Percentiles rank a stretch among this genome's conserved stretches.
Conservation (phyloP, 208 protist genomes). For the Naegleria gruberi region DNA sequence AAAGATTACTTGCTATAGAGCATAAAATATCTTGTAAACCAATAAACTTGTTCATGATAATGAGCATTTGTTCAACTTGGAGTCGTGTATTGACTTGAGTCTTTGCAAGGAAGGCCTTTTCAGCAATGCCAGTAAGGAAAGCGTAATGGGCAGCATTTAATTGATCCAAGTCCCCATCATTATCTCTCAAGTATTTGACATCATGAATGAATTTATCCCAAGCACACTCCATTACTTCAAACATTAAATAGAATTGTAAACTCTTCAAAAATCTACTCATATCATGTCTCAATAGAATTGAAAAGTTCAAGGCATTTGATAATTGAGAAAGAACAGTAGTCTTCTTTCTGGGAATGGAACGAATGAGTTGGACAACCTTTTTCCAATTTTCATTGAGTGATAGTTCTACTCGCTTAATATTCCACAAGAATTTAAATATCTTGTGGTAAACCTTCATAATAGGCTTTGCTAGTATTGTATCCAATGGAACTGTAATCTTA, state of each 20-base stretch:
- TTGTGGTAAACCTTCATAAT: background rate
- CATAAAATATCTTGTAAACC: background rate
- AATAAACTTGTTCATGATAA: background rate
- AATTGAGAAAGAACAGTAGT: background rate
- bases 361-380: background rate
- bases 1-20: background rate
- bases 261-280: conserved; percentile 54
- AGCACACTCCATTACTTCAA: conserved; percentile 38
- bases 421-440: conserved; percentile 26
- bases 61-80: background rate
- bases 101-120: background rate
- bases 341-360: background rate
- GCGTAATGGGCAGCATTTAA: background rate
- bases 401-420: conserved; percentile 26
- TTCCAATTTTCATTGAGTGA: background rate
- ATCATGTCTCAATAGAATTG: conserved; percentile 32
- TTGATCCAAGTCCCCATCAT: conserved; percentile 17
- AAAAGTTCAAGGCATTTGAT: background rate
- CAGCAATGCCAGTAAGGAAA: background rate
- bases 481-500: conserved; percentile 45
- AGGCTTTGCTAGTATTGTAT: conserved; percentile 43
- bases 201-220: conserved; percentile 7
- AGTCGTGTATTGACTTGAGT: background rate
- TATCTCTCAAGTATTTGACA: background rate
- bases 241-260: conserved; percentile 67